phyloP scores from a whole-genome alignment of 805 yeast genomes.

The Saturnispora saitoi region DNA sequence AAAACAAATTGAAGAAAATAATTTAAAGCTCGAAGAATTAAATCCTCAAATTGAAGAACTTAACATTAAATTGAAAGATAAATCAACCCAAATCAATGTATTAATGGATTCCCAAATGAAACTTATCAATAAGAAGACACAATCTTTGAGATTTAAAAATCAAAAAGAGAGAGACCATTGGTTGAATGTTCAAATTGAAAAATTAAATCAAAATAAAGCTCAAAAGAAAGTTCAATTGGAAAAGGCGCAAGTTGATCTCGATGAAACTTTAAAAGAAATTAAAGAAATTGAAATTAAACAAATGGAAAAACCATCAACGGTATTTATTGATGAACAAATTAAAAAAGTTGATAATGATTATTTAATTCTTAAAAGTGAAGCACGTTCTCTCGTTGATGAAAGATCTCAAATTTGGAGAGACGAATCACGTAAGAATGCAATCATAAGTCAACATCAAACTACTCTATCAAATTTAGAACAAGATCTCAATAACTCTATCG shows the following conservation, averaged over 20 bases:
- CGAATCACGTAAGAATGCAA: conserved; percentile 56
- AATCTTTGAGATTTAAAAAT: conserved; percentile 49
- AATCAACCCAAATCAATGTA: conserved; percentile 22
- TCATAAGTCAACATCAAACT: conserved; percentile 45
- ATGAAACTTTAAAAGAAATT: conserved; percentile 26
- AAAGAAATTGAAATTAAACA: not conserved
- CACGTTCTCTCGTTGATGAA: conserved; percentile 46
- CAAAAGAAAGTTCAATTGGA: conserved; percentile 25
- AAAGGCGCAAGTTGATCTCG: conserved; percentile 30
- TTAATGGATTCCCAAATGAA: conserved; percentile 45
- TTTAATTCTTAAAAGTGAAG: conserved; percentile 30
- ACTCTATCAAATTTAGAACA: conserved; percentile 46
- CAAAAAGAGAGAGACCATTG: conserved; percentile 57
- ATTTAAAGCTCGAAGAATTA: not conserved
- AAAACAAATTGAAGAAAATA: not conserved
- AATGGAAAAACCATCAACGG: conserved; percentile 8
- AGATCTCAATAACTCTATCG: conserved; percentile 64
- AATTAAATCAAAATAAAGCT: conserved; percentile 10
- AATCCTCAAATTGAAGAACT: conserved; percentile 31
- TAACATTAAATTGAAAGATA: conserved; percentile 17
- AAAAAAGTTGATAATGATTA: conserved; percentile 18
- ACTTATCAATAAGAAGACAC: conserved; percentile 63
- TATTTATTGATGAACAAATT: conserved; percentile 24
- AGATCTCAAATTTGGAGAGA: conserved; percentile 74
- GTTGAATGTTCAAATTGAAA: conserved; percentile 45